Percentiles rank a stretch among this genome's conserved stretches.
Conservation (phyloP, 495 filamentous ascomycete genomes). For the Penicillium daleae region DNA sequence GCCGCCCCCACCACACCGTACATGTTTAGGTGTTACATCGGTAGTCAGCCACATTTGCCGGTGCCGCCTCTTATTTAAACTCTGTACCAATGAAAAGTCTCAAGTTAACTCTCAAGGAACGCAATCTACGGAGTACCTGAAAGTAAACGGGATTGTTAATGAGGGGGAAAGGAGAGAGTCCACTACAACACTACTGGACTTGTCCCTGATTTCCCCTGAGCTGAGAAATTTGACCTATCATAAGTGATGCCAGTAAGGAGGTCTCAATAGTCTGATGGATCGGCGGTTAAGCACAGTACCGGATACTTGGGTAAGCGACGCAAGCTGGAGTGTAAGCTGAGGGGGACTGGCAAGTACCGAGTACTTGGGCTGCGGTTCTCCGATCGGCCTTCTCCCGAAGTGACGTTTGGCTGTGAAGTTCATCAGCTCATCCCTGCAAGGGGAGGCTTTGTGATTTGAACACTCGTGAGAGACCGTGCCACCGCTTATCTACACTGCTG, state of each 20-base stretch:
- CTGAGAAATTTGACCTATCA: constrained; percentile 3
- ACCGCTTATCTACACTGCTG: constrained; percentile 14
- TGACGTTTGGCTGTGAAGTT: constrained; percentile 12
- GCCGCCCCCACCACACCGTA: neutral
- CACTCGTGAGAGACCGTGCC: constrained; percentile 11
- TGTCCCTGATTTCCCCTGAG: neutral
- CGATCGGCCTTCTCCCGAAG: constrained; percentile 13
- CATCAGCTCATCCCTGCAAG: constrained; percentile 23
- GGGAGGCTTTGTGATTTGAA: constrained; percentile 30
- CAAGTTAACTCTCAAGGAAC: neutral
- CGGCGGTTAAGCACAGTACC: neutral
- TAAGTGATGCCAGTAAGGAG: constrained; percentile 18
- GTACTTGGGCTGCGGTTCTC: neutral
- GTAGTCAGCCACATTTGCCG: constrained; percentile 4
- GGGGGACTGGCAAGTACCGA: neutral
- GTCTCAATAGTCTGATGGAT: constrained; percentile 6
- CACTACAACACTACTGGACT: too few species aligned
- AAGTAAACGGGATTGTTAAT: neutral
- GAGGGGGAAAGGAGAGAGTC: neutral
- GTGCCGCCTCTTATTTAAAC: neutral
- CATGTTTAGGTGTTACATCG: constrained; percentile 15
- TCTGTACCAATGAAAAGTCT: neutral
- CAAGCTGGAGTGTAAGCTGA: neutral
- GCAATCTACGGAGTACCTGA: neutral
- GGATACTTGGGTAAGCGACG: neutral